Evolutionary conservation across 192 early-diverging fungal species (phyloP).

Genomic region (Podila clonocystis): DNA sequence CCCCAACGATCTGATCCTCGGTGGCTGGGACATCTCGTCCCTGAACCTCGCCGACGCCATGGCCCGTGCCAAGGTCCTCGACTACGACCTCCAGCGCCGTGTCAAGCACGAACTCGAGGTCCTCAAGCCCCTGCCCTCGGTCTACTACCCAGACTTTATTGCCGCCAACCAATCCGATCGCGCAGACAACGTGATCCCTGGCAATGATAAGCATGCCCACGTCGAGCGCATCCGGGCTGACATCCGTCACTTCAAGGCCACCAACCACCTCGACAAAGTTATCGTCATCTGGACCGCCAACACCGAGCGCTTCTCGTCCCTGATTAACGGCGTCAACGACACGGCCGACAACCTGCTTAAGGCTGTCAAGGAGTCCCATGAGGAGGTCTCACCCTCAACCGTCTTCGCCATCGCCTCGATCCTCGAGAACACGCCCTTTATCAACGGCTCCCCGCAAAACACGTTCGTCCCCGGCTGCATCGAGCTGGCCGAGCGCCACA

Average conservation of each 20-base stretch:
- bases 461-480: conserved; percentile 98
- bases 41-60: conserved; percentile 91
- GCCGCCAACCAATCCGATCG: conserved; percentile 98
- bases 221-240: conserved; percentile 93
- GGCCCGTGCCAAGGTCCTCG: conserved; percentile 95
- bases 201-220: conserved; percentile 89
- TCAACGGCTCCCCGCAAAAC: conserved; percentile 99
- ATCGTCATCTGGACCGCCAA: conserved; percentile 99
- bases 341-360: conserved; percentile 92
- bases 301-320: conserved; percentile 92
- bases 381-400: conserved; percentile 94
- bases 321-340: conserved; percentile 95
- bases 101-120: conserved; percentile 80
- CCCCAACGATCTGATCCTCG: conserved; percentile 96
- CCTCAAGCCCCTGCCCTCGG: conserved; percentile 91
- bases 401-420: conserved; percentile 97
- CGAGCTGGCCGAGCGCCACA: conserved; percentile 87
- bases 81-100: conserved; percentile 96
- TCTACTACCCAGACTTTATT: conserved; percentile 99
- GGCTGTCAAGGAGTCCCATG: conserved; percentile 82
- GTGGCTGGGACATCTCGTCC: conserved; percentile 97
- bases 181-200: conserved; percentile 90
- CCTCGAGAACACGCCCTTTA: conserved; percentile 94
- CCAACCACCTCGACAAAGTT: conserved; percentile 90
- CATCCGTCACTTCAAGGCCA: conserved; percentile 94